Conservation (phyloP, 108 stramenopile genomes). For the Schizochytrium sp. region DNA sequence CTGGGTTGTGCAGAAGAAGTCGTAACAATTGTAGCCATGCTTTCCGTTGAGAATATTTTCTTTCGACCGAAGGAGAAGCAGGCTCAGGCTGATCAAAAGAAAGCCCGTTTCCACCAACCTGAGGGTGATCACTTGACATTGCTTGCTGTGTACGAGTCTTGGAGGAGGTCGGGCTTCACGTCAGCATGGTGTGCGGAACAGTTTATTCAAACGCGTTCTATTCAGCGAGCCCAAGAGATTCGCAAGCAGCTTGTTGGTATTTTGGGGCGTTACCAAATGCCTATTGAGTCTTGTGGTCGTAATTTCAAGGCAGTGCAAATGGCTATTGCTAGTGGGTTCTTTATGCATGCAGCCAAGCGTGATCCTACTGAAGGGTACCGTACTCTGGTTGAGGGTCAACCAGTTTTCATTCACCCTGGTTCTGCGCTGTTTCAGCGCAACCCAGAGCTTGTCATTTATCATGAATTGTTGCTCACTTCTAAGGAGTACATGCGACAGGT, state of each 20-base stretch:
- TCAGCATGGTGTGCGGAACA: slow-evolving; percentile 99
- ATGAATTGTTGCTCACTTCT: slow-evolving; percentile 97
- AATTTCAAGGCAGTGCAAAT: slow-evolving; percentile 95
- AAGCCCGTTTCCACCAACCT: slow-evolving; percentile 98
- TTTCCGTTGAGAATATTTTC: slow-evolving; percentile 97
- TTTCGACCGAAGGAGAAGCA: slow-evolving; percentile 98
- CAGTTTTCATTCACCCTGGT: slow-evolving; percentile 97
- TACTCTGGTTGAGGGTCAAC: slow-evolving; percentile 95
- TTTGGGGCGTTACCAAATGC: slow-evolving; percentile 96
- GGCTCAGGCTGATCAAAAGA: slow-evolving; percentile 98
- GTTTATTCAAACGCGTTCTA: slow-evolving; percentile 94
- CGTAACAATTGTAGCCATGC: slow-evolving; percentile 94
- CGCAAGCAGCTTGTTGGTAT: slow-evolving; percentile 98
- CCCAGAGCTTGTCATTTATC: slow-evolving; percentile 97
- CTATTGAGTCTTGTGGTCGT: slow-evolving; percentile 91
- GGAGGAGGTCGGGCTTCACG: slow-evolving; percentile 87
- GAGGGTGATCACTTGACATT: slow-evolving; percentile 99
- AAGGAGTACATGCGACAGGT: slow-evolving; percentile 99
- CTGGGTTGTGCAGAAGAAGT: slow-evolving; percentile 97
- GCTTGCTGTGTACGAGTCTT: slow-evolving; percentile 94
- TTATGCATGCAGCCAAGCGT: slow-evolving; percentile 98
- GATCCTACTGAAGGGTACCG: slow-evolving; percentile 98
- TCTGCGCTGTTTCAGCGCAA: slow-evolving; percentile 97
- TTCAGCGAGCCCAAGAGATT: slow-evolving; percentile 97
- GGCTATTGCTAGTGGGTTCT: slow-evolving; percentile 97